A percentile compares a stretch with the other conserved stretches of the same genome.
These are phyloP conservation scores for Metschnikowia orientalis DNA, from an alignment of 805 yeast species.

Conservation along the genomic window DNA sequence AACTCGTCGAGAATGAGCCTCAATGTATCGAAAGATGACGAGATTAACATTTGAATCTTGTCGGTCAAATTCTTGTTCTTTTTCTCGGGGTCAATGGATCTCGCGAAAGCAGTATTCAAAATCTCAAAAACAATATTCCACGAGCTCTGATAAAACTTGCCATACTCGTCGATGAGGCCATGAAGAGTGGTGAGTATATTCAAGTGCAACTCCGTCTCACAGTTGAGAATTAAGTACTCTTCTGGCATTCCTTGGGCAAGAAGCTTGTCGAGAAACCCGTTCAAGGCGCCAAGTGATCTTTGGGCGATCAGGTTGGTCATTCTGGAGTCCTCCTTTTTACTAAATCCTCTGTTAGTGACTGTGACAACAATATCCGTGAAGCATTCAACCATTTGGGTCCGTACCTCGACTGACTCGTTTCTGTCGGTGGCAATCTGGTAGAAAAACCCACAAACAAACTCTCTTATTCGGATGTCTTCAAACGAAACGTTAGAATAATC, in stretches of 20 bases:
- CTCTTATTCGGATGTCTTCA: conserved; percentile 44
- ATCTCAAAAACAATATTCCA: conserved; percentile 75
- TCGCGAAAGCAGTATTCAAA: conserved; percentile 52
- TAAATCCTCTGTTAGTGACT: conserved; percentile 41
- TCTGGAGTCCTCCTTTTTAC: conserved; percentile 14
- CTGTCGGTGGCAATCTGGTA: conserved; percentile 44
- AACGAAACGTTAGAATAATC: conserved; percentile 51
- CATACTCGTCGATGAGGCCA: conserved; percentile 74
- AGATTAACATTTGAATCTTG: conserved; percentile 49
- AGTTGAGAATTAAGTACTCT: conserved; percentile 46
- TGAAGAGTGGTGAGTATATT: conserved; percentile 60
- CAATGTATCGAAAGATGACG: conserved; percentile 74
- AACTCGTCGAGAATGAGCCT: conserved; percentile 86
- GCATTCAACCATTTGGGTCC: conserved; percentile 47
- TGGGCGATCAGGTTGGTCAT: conserved; percentile 36
- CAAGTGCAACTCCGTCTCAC: conserved; percentile 66
- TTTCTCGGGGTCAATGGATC: conserved; percentile 8
- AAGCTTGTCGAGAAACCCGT: conserved; percentile 40
- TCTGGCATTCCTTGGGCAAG: conserved; percentile 34
- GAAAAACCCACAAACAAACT: conserved; percentile 42
- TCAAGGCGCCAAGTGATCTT: conserved; percentile 47
- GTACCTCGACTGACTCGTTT: conserved; percentile 32
- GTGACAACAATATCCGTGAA: conserved; percentile 48
- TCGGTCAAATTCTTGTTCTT: conserved; percentile 37
- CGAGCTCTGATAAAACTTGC: conserved; percentile 51